These are phyloP conservation scores for Achaetomium macrosporum DNA, from an alignment of 2,329 filamentous ascomycete species.

Conservation along the genomic window DNA sequence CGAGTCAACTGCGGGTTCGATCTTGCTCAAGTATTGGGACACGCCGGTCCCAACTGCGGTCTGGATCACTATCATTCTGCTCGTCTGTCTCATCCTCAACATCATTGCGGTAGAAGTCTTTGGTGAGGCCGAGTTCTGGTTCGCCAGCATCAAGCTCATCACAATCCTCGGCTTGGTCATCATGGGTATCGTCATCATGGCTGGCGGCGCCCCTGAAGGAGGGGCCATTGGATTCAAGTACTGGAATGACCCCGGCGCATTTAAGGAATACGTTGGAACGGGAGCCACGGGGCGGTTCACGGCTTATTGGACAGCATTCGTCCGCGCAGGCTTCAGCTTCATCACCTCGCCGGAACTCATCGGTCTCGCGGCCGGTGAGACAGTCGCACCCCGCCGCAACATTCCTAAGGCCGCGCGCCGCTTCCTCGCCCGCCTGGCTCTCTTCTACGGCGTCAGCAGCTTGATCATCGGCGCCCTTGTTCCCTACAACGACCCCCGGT, in stretches of 20 bases:
- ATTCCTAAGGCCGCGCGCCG: slow-evolving; percentile 60
- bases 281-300: slow-evolving; percentile 50
- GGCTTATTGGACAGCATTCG: slow-evolving; percentile 52
- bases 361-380: slow-evolving; percentile 58
- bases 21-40: slow-evolving; percentile 58
- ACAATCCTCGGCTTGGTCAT: slow-evolving; percentile 54
- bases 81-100: slow-evolving; percentile 50
- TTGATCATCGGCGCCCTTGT: slow-evolving; percentile 57
- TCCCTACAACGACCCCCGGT: slow-evolving; percentile 56
- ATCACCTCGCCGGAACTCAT: slow-evolving; percentile 57
- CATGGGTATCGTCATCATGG: slow-evolving; percentile 49
- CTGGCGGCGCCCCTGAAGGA: slow-evolving; percentile 48
- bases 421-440: slow-evolving; percentile 55
- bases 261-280: slow-evolving; percentile 41
- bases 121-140: slow-evolving; percentile 58
- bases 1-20: slow-evolving; percentile 51
- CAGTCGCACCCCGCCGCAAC: slow-evolving; percentile 57
- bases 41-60: slow-evolving; percentile 46
- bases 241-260: slow-evolving; percentile 44
- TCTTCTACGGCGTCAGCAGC: slow-evolving; percentile 60
- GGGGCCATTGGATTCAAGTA: slow-evolving; percentile 45
- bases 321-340: slow-evolving; percentile 56
- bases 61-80: slow-evolving; percentile 54
- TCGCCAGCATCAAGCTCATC: slow-evolving; percentile 55
- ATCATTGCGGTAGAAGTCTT: slow-evolving; percentile 52